Conservation (phyloP, 2,329 filamentous ascomycete species). For the Mycosphaerelloides madeirae region DNA sequence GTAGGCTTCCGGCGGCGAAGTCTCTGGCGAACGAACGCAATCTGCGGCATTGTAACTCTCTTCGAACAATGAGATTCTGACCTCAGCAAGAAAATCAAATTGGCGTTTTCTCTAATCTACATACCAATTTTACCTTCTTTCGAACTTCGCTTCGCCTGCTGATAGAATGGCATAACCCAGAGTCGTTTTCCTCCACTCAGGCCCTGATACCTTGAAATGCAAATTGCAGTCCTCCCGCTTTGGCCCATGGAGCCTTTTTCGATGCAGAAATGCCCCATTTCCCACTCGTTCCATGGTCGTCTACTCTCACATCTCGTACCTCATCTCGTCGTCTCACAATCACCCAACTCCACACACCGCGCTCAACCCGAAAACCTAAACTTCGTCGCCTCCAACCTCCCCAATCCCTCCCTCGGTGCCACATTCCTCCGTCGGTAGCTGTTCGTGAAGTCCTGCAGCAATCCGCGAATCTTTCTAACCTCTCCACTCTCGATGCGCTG, state of each 20-base stretch:
- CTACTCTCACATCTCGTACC: conserved; percentile 1
- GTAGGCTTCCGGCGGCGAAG: too few species aligned
- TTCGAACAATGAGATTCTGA: too few species aligned
- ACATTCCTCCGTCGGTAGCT: conserved; percentile 90
- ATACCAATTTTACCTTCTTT: neutral
- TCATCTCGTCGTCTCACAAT: neutral
- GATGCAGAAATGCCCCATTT: neutral
- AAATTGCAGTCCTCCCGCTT: neutral
- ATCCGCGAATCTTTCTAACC: conserved; percentile 72
- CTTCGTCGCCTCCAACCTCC: conserved; percentile 75
- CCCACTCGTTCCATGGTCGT: neutral
- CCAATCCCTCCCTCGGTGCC: conserved; percentile 86
- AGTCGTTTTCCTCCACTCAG: conserved; percentile 5
- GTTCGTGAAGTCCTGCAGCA: conserved; percentile 95
- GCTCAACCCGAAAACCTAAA: conserved; percentile 64
- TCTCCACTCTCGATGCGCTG: conserved; percentile 65
- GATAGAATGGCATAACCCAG: neutral
- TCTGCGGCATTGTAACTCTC: too few species aligned
- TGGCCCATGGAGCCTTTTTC: neutral
- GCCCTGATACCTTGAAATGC: conserved; percentile 9
- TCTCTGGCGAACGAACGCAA: too few species aligned
- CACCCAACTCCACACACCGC: neutral
- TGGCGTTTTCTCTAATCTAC: neutral
- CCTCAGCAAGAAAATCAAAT: neutral
- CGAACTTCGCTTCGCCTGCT: neutral